Evolutionary conservation across 208 protist genomes (phyloP), one percentile per base, ranked within the genome.

Genomic region (Strigomonas oncopelti): DNA sequence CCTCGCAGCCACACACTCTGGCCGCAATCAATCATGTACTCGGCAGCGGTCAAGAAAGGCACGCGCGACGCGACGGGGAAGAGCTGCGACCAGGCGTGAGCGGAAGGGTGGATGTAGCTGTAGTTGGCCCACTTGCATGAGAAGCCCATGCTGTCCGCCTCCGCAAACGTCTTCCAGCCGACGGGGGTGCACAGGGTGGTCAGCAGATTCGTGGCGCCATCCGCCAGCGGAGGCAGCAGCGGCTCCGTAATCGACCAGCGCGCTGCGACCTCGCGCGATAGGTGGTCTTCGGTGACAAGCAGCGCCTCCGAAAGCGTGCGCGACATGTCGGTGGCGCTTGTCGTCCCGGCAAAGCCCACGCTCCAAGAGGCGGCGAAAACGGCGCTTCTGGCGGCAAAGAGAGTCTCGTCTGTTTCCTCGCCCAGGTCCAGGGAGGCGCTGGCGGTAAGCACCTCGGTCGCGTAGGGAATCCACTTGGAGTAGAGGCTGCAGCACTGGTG

Each of bases 11-110:
- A 57, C 25, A 95, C 77, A 55, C 83, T 79, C 67, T 93, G 87
- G 1, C 87, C 87, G 55, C 85, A 91, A 65, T 87, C 76, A 42
- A 91, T 61, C 46, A 95, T 68, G 66, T 80, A 88, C 68, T 95
- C 87, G 52, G 87, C 63, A 18, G 80, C 77, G n/a, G 66, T 66
- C 42, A 95, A 64, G 16, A 75, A 81, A 18, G 62, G 60, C 28
- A 77, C 13, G 16, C 90, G 82, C 14, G 90, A 91, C 55, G 81
- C 74, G 52, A 82, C 63, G 0, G 69, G 38, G 61, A 92, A 93
- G 32, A 88, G 73, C 53, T 89, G 85, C 48, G 77, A 67, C 77
- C 75, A 90, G n/a, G 78, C 71, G 57, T 62, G 73, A 5, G 61
- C 54, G 28, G 87, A 73, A 9, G 79, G 59, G 51, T 80, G 45